A percentile compares a stretch with the other conserved stretches of the same genome.
phyloP scores from a whole-genome alignment of 805 yeast genomes.

The Cyberlindnera veronae region DNA sequence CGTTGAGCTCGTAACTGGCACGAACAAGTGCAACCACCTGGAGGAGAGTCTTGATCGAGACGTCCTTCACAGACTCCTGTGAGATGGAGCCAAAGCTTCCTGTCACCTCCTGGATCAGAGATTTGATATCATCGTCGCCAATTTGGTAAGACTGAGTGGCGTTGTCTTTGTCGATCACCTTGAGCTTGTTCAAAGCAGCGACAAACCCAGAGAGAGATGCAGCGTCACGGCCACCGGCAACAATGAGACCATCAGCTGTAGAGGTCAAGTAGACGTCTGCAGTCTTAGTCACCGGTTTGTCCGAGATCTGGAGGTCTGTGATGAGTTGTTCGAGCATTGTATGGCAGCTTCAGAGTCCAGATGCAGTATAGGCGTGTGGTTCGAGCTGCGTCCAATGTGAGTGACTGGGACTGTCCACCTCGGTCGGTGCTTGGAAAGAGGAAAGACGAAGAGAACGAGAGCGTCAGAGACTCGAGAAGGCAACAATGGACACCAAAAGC shows the following conservation, averaged over 20 bases:
- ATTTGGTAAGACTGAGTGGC: not conserved
- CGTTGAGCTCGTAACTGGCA: slow-evolving; percentile 18
- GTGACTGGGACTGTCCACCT: no score
- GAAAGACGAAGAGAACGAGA: not conserved
- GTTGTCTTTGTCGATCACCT: slow-evolving; percentile 1
- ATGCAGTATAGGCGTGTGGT: not conserved
- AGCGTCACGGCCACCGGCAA: not conserved
- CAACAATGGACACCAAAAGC: no score
- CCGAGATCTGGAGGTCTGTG: slow-evolving; percentile 3
- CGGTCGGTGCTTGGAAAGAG: not conserved
- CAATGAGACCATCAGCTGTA: not conserved
- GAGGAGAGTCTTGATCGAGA: slow-evolving; percentile 4
- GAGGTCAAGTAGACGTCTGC: not conserved
- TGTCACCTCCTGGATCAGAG: not conserved
- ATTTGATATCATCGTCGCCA: not conserved
- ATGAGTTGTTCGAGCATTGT: slow-evolving; percentile 4
- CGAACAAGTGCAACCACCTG: slow-evolving; percentile 14
- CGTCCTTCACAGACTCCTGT: not conserved
- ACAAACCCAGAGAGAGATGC: not conserved
- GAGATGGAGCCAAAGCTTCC: not conserved
- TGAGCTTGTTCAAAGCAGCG: slow-evolving; percentile 14
- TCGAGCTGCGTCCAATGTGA: no score
- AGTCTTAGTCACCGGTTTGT: not conserved
- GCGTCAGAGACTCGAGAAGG: no score
- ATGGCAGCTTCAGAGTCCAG: not conserved